Conservation (phyloP, 768 basidiomycete genomes). For the Phanerochaete sordida region DNA sequence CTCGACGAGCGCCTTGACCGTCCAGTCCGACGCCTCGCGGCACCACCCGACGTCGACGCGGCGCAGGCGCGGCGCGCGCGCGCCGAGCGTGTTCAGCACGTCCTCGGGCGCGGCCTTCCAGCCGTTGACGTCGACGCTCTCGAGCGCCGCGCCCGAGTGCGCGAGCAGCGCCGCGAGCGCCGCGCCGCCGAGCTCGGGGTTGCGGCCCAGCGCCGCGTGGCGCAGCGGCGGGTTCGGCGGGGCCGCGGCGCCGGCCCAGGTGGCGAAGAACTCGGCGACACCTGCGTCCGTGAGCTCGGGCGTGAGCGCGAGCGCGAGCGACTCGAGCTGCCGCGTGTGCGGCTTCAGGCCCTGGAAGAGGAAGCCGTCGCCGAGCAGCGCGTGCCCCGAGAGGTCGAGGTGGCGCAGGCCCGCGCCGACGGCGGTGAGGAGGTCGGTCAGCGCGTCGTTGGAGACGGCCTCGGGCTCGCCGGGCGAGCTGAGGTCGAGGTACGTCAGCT, state of each 20-base stretch:
- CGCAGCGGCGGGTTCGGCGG: slow-evolving; percentile 44
- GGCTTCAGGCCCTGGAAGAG: slow-evolving; percentile 57
- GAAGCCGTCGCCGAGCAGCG: slow-evolving; percentile 54
- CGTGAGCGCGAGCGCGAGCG: slow-evolving; percentile 53
- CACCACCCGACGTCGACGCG: slow-evolving; percentile 85
- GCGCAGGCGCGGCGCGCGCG: slow-evolving; percentile 38
- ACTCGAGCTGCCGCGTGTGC: slow-evolving; percentile 42
- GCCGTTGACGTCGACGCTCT: slow-evolving; percentile 69
- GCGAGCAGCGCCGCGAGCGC: slow-evolving; percentile 61
- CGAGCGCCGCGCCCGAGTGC: slow-evolving; percentile 61
- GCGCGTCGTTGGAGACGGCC: slow-evolving; percentile 52
- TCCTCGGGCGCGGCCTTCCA: slow-evolving; percentile 62
- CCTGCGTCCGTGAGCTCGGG: slow-evolving; percentile 68
- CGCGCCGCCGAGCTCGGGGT: slow-evolving; percentile 44
- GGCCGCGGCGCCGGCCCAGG: slow-evolving; percentile 35
- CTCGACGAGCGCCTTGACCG: slow-evolving; percentile 65
- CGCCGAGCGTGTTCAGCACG: slow-evolving; percentile 34
- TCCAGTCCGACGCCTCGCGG: slow-evolving; percentile 76
- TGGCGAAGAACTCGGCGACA: slow-evolving; percentile 62
- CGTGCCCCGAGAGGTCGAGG: slow-evolving; percentile 73
- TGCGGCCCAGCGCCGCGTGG: slow-evolving; percentile 60
- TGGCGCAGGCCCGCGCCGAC: slow-evolving; percentile 54
- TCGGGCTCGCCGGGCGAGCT: slow-evolving; percentile 46
- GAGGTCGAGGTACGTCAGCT: slow-evolving; percentile 63
- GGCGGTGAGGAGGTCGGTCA: slow-evolving; percentile 50